Evolutionary conservation across 2,329 filamentous ascomycete species (phyloP).

Genomic region (Mycogone perniciosa): DNA sequence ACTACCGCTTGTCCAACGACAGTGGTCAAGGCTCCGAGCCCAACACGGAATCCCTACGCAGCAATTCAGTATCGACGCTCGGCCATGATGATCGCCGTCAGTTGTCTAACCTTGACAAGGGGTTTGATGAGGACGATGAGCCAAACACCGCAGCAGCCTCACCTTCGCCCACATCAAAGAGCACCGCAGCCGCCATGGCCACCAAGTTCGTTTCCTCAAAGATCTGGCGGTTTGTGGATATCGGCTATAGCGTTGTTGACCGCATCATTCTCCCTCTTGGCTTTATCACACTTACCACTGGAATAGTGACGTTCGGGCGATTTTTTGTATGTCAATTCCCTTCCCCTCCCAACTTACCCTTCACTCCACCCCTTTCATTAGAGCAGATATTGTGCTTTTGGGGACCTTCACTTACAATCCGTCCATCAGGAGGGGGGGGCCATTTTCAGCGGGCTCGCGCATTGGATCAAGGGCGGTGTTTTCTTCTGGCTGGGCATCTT

Average conservation of each 20-base stretch:
- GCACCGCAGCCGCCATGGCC: constrained; percentile 48
- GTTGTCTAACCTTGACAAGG: constrained; percentile 34
- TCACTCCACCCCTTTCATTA: not conserved
- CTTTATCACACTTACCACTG: constrained; percentile 65
- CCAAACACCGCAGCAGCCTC: constrained; percentile 24
- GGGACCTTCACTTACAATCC: not conserved
- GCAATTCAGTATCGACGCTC: constrained; percentile 56
- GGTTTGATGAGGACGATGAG: constrained; percentile 42
- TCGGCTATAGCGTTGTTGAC: constrained; percentile 64
- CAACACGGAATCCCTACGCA: constrained; percentile 59
- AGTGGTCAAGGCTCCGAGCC: constrained; percentile 70
- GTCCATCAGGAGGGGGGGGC: constrained; percentile 52
- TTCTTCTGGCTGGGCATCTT: constrained; percentile 92
- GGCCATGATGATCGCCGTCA: constrained; percentile 19
- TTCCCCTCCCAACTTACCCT: not conserved
- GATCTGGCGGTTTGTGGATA: constrained; percentile 50
- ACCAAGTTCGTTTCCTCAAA: constrained; percentile 49
- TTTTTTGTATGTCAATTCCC: constrained; percentile 63
- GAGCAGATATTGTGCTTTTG: not conserved
- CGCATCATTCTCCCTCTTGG: constrained; percentile 72
- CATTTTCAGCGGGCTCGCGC: constrained; percentile 80
- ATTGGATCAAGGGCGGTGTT: constrained; percentile 90
- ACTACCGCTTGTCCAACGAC: constrained; percentile 59
- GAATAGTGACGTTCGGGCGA: constrained; percentile 70
- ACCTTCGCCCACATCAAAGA: constrained; percentile 34